A percentile compares a stretch with the other conserved stretches of the same genome.
These are phyloP conservation scores for Trichoderma simmonsii DNA, from an alignment of 2,329 filamentous ascomycete species.

Conservation along the genomic window DNA sequence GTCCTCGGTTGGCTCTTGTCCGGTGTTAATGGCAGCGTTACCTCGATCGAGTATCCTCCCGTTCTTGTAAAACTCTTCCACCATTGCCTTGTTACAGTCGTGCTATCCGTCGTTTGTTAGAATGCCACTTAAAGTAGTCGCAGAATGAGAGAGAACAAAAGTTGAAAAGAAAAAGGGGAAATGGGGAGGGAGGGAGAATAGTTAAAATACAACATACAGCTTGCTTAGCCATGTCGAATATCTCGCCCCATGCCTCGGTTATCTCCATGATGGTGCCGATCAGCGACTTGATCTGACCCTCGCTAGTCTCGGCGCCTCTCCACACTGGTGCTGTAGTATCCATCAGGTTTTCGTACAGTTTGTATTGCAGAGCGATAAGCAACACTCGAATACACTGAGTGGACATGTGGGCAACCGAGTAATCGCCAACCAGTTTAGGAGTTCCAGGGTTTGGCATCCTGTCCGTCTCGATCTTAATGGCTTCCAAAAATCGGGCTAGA, in stretches of 20 bases:
- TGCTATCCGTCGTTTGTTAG: conserved; percentile 23
- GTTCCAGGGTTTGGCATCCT: conserved; percentile 26
- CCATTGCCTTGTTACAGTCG: conserved; percentile 29
- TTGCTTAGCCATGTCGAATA: conserved; percentile 30
- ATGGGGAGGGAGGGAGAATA: background rate
- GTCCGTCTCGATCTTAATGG: conserved; percentile 31
- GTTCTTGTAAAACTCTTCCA: conserved; percentile 34
- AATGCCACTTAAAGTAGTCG: background rate
- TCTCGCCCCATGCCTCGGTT: conserved; percentile 32
- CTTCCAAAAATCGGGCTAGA: conserved; percentile 36
- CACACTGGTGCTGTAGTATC: conserved; percentile 39
- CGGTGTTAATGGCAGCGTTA: conserved; percentile 15
- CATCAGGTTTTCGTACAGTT: conserved; percentile 34
- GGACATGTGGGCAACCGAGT: conserved; percentile 32
- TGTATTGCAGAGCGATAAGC: conserved; percentile 35
- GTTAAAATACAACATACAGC: conserved; percentile 24
- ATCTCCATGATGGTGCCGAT: conserved; percentile 35
- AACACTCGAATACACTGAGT: conserved; percentile 34
- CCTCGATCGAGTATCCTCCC: conserved; percentile 28
- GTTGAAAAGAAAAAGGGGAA: too few relatives aligned
- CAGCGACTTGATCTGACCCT: conserved; percentile 32
- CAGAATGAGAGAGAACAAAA: background rate
- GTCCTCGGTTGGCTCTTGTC: conserved; percentile 18
- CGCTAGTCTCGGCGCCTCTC: conserved; percentile 32
- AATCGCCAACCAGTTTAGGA: conserved; percentile 31